Evolutionary conservation across 2,329 filamentous ascomycete genomes (phyloP), one percentile per base, ranked within the genome.

Genomic region (Paecilomyces fulvus): DNA sequence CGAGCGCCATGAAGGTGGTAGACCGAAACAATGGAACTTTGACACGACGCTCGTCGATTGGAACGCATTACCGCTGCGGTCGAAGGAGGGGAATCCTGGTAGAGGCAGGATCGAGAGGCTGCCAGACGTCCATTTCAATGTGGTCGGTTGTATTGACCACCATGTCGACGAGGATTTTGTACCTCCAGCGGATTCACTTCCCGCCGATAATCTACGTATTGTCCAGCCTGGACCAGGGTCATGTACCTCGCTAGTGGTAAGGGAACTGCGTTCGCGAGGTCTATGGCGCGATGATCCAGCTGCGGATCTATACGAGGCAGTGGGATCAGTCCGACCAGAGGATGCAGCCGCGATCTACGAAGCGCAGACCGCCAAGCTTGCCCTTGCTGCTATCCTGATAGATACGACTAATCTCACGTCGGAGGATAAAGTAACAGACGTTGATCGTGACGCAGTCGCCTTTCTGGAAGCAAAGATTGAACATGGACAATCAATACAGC

Each of bases 131-230:
- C 61, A 64, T 1, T 69, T 75, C 53, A 70, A 71, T 14, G 76
- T 84, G 2, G 64, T 74, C 2, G 82, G 80, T 3, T 80, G 80
- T 50, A 81, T 87, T 55, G 83, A 87, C 64, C 83, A 87, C 64
- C 84, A 86, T 61, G 77, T 79, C 3, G 82, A 86, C 55, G 83
- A 87, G 63, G 59, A 71, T 12, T 78, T 75, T 55, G 74, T 85
- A 2, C 74, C 80, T 0, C 37, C 65, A 10, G 66, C 73, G 2
- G 62, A 59, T 3, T 30, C 50, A 3, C 33, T 68, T 21, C 76
- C 77, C 0, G 65, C 60, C 0, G 66, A 67, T 2, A 73, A 80
- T 37, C 81, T 80, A 8, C 72, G 79, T 25, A 70, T 83, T 21
- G 78, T 86, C 37, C 72, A 76, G 50, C 80, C 79, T 21, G 75